Percentiles rank a stretch among this genome's conserved stretches.
These are phyloP conservation scores for Volvariella volvacea DNA, from an alignment of 1,284 basidiomycete genomes.

Conservation along the genomic window DNA sequence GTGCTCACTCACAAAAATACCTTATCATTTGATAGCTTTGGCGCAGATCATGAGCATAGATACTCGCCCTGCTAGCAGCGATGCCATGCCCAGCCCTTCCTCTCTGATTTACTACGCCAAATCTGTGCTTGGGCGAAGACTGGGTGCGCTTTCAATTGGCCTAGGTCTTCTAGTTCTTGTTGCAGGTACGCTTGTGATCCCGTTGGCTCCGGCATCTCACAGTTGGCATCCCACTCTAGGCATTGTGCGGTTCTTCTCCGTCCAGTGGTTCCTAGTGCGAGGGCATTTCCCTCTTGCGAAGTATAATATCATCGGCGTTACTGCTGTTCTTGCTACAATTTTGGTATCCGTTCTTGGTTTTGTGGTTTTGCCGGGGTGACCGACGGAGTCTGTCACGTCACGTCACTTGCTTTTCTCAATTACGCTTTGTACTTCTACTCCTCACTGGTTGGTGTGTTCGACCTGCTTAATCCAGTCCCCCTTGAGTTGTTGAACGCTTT, in stretches of 20 bases:
- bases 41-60: conserved; percentile 48
- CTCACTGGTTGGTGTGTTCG: no score
- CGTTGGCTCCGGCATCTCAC: background rate
- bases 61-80: conserved; percentile 12
- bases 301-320: conserved; percentile 35
- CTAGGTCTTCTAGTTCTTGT: conserved; percentile 39
- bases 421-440: no score
- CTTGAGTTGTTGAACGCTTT: no score
- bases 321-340: no score
- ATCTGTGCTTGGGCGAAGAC: no score
- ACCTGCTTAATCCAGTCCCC: no score
- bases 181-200: conserved; percentile 28
- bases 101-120: conserved; percentile 34
- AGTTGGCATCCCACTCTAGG: conserved; percentile 26
- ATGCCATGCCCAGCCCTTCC: conserved; percentile 14
- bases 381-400: no score
- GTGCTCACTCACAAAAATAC: no score
- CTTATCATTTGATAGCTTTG: no score
- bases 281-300: conserved; percentile 55
- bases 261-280: conserved; percentile 46
- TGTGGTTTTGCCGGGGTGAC: no score
- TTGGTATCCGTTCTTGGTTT: no score
- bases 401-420: no score
- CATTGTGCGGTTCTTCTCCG: conserved; percentile 43
- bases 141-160: conserved; percentile 43